A percentile compares a stretch with the other conserved stretches of the same genome.
Conservation (phyloP, 1,284 basidiomycete genomes). For the Puccinia hordei region DNA sequence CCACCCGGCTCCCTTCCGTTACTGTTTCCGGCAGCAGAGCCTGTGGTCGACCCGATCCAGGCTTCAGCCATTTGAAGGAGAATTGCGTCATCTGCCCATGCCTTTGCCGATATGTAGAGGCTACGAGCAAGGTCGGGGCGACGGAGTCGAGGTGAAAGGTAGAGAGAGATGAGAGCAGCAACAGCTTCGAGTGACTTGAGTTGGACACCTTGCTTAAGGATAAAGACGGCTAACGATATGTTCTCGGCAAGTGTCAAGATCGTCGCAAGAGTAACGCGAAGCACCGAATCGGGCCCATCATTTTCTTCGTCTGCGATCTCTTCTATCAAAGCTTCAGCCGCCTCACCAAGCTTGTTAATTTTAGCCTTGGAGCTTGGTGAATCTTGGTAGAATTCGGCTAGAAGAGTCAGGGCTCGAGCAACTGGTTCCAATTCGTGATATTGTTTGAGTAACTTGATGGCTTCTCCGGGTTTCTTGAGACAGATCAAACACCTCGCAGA, state of each 20-base stretch:
- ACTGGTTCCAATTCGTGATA: slow-evolving; percentile 6
- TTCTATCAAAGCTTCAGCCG: slow-evolving; percentile 38
- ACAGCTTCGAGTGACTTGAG: slow-evolving; percentile 64
- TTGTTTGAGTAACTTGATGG: slow-evolving; percentile 34
- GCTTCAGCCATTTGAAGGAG: slow-evolving; percentile 87
- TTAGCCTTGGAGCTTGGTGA: neutral
- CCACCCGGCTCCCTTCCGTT: slow-evolving; percentile 32
- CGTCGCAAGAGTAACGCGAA: slow-evolving; percentile 40
- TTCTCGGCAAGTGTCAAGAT: slow-evolving; percentile 29
- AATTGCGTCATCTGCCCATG: slow-evolving; percentile 83
- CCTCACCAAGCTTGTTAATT: slow-evolving; percentile 27
- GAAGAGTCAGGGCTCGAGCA: slow-evolving; percentile 31
- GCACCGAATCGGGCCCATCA: slow-evolving; percentile 37
- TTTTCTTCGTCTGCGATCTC: slow-evolving; percentile 47
- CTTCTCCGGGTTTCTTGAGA: slow-evolving; percentile 38
- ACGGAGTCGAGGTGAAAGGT: slow-evolving; percentile 71
- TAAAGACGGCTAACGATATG: slow-evolving; percentile 34
- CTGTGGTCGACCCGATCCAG: slow-evolving; percentile 77
- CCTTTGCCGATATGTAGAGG: slow-evolving; percentile 76
- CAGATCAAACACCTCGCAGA: slow-evolving; percentile 43
- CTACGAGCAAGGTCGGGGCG: slow-evolving; percentile 81
- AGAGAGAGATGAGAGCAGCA: slow-evolving; percentile 77
- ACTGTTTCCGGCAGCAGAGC: slow-evolving; percentile 60
- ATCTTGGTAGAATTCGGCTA: slow-evolving; percentile 32
- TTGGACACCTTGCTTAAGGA: slow-evolving; percentile 49